These are phyloP conservation scores for Cercophora newfieldiana DNA, from an alignment of 495 filamentous ascomycete species.

Conservation along the genomic window DNA sequence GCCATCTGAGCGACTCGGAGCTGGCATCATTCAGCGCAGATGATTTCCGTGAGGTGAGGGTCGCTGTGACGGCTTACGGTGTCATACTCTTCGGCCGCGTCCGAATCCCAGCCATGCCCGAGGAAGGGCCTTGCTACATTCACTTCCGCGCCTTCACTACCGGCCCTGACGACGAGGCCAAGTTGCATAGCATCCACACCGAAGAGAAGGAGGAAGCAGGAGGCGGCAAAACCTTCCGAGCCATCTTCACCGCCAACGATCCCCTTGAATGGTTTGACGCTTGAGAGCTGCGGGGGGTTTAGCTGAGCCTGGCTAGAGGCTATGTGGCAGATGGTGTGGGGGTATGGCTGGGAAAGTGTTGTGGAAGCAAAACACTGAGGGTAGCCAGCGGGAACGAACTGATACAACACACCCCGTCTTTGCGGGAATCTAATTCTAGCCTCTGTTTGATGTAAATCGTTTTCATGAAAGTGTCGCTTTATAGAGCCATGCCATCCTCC, in stretches of 20 bases:
- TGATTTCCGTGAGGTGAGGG: slow-evolving; percentile 51
- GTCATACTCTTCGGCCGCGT: slow-evolving; percentile 59
- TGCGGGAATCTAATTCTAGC: background rate
- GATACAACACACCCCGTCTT: background rate
- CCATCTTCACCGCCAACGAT: slow-evolving; percentile 54
- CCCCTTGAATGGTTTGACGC: slow-evolving; percentile 60
- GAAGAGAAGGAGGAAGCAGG: slow-evolving; percentile 48
- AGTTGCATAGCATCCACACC: slow-evolving; percentile 55
- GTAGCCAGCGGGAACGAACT: background rate
- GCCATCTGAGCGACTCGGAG: slow-evolving; percentile 45
- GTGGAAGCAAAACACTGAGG: background rate
- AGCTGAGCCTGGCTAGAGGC: background rate
- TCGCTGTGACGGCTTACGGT: slow-evolving; percentile 55
- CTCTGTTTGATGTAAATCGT: background rate
- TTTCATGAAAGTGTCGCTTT: background rate
- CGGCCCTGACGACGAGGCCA: slow-evolving; percentile 45
- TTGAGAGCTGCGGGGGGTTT: slow-evolving; percentile 26
- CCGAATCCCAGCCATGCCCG: slow-evolving; percentile 46
- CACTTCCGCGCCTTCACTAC: slow-evolving; percentile 55
- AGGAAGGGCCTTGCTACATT: slow-evolving; percentile 44
- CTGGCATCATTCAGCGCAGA: slow-evolving; percentile 49
- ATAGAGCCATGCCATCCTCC: slow-evolving; percentile 53
- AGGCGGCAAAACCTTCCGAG: slow-evolving; percentile 49
- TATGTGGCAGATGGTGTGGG: background rate
- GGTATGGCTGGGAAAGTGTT: background rate